Base-by-base conservation (phyloP, 768 basidiomycete species). In the Phylloporus sp. region DNA sequence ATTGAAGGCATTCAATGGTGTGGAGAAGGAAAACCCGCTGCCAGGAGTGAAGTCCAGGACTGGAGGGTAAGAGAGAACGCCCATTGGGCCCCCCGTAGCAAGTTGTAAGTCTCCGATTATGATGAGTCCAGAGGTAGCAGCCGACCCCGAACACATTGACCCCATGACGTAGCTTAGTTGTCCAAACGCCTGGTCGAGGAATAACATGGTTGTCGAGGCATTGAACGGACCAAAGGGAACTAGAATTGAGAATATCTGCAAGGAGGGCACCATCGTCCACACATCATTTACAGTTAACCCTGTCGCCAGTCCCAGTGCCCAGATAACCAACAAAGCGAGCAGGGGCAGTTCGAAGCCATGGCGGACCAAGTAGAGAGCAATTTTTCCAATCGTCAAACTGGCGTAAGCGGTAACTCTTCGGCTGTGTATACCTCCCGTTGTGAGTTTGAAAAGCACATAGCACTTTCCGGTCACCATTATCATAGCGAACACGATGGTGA, bases 401-500 rank as follows among this genome's bases (percentile, higher is more conserved):
- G 39, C 23, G 26, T 60, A 58, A 16, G 58, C 18, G 3, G 55
- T 50, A 1, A 63, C 51, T 35, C 50, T 50, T 46, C 32, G 46
- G 43, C 58, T 50, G 16, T 42, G 56, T 6, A 63, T 18, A 28
- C 55, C 61, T 13, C 27, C 18, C 16, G 9, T 48, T 5, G 43
- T 22, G 32, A 63, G 45, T 23, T 55, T 59, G 53, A 51, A 51
- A 32, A 63, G 47, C 6, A 60, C 50, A 22, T 60, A 63, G 20
- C 55, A 51, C 20, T 55, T 57, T 20, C 61, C 55, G 0, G 45
- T 39, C 1, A 63, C 44, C 31, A 60, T 42, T 15, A 54, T 49
- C 31, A 60, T 18, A 5, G 58, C 58, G 2, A 52, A 63, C 9
- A 49, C 50, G 40, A 63, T 26, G 6, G 53, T 24, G 2, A 46